Evolutionary conservation across 306 rosid genomes (phyloP), one percentile per base, ranked within the genome.

Genomic region (Mimosa pudica): DNA sequence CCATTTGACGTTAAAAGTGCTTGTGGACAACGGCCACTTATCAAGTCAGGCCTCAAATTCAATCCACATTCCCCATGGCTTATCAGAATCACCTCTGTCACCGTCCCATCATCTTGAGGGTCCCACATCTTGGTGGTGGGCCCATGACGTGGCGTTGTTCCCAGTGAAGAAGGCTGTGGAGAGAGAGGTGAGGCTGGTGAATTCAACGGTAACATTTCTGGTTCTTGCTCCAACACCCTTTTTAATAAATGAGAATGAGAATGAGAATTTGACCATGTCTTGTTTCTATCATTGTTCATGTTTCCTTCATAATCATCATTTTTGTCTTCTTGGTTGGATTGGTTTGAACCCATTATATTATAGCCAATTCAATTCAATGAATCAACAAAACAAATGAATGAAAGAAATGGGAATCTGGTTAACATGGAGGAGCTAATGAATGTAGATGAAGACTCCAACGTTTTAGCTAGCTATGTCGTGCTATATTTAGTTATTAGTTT

Each of bases 101-200:
- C 87, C 77, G 77, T 82, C 49, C 89, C 89, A 32, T 91, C 98
- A n/a, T 64, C 88, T 93, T 95, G 86, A 8, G 99, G 98, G 73
- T 95, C 99, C 97, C 97, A 95, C n/a, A 95, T 98, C 86, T 95
- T 93, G 83, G 91, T 93, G 35, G 94, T 89, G 17, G 97, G 98
- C 0, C 97, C 97, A 4, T 92, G 86, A 0, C 99, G 90, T 68
- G 99, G 98, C 38, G 99, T 95, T 38, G 99, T 95, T 1, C 98
- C 99, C 17, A 95, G 78, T 0, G 98, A 88, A 2, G 99, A 95
- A 8, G 89, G 94, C 89, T 95, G 99, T 45, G 98, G 99, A 1
- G 99, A 95, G 5, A 95, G 90, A 47, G 99, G 99, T n/a, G 98
- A 95, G 0, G 98, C 96, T 1, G 97, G 90, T 10, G 98, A 90